Conservation (phyloP, 257 asterid species). For the Misopates orontium region DNA sequence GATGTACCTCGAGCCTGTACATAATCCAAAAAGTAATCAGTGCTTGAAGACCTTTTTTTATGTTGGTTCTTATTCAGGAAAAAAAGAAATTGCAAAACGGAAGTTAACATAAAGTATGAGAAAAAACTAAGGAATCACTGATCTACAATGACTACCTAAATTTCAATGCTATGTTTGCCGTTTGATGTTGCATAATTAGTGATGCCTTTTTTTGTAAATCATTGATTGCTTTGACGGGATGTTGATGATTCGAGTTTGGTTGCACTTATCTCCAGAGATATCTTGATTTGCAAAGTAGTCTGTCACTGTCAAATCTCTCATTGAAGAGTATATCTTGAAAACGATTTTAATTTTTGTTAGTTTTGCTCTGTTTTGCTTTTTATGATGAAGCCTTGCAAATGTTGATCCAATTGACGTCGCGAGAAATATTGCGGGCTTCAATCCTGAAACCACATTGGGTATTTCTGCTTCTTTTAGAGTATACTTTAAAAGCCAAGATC, state of each 20-base stretch:
- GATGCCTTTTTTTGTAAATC: not conserved
- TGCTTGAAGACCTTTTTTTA: not conserved
- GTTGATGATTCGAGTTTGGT: no score
- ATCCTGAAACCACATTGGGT: conserved; percentile 99
- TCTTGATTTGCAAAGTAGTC: conserved; percentile 10
- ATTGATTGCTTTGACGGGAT: not conserved
- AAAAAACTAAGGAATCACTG: not conserved
- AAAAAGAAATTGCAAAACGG: not conserved
- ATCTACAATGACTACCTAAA: conserved; percentile 2
- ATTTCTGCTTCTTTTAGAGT: conserved; percentile 21
- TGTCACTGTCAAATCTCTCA: conserved; percentile 13
- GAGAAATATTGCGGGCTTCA: conserved; percentile 71
- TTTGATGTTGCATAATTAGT: not conserved
- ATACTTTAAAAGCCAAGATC: conserved; percentile 7
- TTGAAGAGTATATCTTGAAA: conserved; percentile 14
- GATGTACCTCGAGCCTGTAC: conserved; percentile 16
- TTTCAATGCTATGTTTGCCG: not conserved
- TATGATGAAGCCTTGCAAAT: conserved; percentile 82
- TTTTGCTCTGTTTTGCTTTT: conserved; percentile 22
- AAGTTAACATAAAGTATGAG: not conserved
- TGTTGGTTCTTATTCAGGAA: conserved; percentile 5
- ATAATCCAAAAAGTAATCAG: conserved; percentile 17
- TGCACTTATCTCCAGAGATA: conserved; percentile 15
- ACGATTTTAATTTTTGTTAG: conserved; percentile 15
- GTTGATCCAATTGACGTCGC: conserved; percentile 98